These are phyloP conservation scores for Cyberlindnera lachancei DNA, from an alignment of 805 yeast species.

Conservation along the genomic window DNA sequence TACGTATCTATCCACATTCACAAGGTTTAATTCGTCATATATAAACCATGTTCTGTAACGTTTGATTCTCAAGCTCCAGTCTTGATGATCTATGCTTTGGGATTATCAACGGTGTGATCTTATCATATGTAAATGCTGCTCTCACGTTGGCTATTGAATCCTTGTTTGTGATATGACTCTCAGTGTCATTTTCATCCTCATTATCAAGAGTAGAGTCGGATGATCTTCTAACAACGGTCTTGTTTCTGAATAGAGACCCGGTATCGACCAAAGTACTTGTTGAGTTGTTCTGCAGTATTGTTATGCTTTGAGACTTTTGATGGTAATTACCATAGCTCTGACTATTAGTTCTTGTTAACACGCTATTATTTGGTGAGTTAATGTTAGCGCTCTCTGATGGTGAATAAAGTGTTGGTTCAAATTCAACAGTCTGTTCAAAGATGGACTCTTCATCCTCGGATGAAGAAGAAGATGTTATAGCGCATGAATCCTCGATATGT, in stretches of 20 bases:
- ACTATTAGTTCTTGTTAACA: no score
- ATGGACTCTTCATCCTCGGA: slow-evolving; percentile 10
- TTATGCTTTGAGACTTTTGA: slow-evolving; percentile 8
- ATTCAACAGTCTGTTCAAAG: slow-evolving; percentile 4
- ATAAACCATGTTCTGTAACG: no score
- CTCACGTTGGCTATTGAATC: neutral
- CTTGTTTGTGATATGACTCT: neutral
- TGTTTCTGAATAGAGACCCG: neutral
- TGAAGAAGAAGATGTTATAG: no score
- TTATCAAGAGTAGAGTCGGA: slow-evolving; percentile 16
- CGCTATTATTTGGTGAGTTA: no score
- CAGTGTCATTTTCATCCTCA: slow-evolving; percentile 2
- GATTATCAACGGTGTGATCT: slow-evolving; percentile 16
- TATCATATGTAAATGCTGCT: slow-evolving; percentile 18
- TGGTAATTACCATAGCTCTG: no score
- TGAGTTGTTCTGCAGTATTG: slow-evolving; percentile 11
- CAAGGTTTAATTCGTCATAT: no score
- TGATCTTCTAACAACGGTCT: slow-evolving; percentile 6
- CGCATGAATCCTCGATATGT: no score
- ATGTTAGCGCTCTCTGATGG: no score
- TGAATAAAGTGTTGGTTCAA: neutral
- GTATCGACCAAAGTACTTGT: slow-evolving; percentile 12
- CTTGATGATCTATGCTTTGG: no score
- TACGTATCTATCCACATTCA: no score
- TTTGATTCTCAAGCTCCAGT: neutral